Evolutionary conservation across 441 rosid genomes (phyloP), one percentile per base, ranked within the genome.

Genomic region (Adansonia grandidieri): DNA sequence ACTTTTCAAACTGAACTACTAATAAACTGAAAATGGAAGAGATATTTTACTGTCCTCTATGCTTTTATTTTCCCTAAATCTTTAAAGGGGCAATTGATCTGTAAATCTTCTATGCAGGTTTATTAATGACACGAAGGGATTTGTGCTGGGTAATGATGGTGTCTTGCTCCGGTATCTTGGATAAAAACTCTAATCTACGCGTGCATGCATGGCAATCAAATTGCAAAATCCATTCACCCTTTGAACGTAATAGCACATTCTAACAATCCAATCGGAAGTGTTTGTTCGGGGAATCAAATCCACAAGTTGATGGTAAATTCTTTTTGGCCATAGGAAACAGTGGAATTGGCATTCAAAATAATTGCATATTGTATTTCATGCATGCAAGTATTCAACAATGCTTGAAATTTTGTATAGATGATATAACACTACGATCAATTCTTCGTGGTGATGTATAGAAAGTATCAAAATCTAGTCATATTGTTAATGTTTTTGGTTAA

Each of bases 81-180:
- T 58, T 1, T 2, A 54, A 74, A 37, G 71, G 71, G 32, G 32
- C 32, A 70, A 64, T 66, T 24, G 44, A 14, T 48, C 19, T 56
- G 19, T 0, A 15, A 28, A 22, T 76, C 53, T 70, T 77, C 1
- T 37, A 47, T 68, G 54, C 83, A 93, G 99, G 90, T 96, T 96
- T 83, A 90, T 96, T 53, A 79, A 92, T 79, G 96, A 91, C 60
- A 87, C 89, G 87, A 87, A 87, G 86, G 99, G 97, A 7, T 96
- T 96, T 71, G 97, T 93, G 57, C 84, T 92, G 53, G 97, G 98
- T 60, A 96, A 93, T 32, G 97, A 96, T 58, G 97, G 98, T 5
- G 98, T 93, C 67, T 89, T 96, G 89, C 97, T 94, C 78, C 97
- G 95, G 81, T 96, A 89, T 88, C 90, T 96, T 47, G 98, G 98